phyloP scores from a whole-genome alignment of 2,329 filamentous ascomycete genomes.

The Fusarium compactum region DNA sequence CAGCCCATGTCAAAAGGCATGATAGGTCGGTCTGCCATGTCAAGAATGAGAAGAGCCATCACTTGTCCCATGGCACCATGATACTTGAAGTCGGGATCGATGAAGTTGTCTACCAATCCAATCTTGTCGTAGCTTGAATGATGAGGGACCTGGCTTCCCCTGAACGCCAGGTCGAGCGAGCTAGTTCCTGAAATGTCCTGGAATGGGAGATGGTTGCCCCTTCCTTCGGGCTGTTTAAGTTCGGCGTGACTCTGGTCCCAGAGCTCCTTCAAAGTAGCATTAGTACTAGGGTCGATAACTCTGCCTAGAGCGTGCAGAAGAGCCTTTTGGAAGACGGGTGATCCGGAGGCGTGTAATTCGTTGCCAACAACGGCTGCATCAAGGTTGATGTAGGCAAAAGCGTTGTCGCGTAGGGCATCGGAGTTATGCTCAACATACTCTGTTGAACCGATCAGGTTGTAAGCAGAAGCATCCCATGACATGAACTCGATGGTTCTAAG shows the following conservation, averaged over 20 bases:
- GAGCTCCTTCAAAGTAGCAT: constrained; percentile 77
- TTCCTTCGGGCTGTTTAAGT: constrained; percentile 77
- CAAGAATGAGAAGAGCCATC: constrained; percentile 83
- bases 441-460: constrained; percentile 93
- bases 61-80: constrained; percentile 84
- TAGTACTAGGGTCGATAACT: constrained; percentile 77
- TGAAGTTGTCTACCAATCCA: constrained; percentile 83
- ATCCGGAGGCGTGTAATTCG: constrained; percentile 81
- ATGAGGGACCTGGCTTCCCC: constrained; percentile 74
- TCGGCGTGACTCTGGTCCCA: constrained; percentile 76
- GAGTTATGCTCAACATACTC: constrained; percentile 92
- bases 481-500: constrained; percentile 96
- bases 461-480: constrained; percentile 94
- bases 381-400: constrained; percentile 90
- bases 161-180: constrained; percentile 86
- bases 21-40: constrained; percentile 84
- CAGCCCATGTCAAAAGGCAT: constrained; percentile 83
- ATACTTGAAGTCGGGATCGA: constrained; percentile 86
- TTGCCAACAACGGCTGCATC: constrained; percentile 83
- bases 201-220: constrained; percentile 89
- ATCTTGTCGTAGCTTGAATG: constrained; percentile 92
- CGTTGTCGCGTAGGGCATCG: constrained; percentile 77
- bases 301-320: constrained; percentile 80
- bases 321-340: constrained; percentile 80
- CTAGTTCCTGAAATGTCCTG: constrained; percentile 91